Conservation (phyloP, 805 yeast genomes). For the Wickerhamiella sorbophila region DNA sequence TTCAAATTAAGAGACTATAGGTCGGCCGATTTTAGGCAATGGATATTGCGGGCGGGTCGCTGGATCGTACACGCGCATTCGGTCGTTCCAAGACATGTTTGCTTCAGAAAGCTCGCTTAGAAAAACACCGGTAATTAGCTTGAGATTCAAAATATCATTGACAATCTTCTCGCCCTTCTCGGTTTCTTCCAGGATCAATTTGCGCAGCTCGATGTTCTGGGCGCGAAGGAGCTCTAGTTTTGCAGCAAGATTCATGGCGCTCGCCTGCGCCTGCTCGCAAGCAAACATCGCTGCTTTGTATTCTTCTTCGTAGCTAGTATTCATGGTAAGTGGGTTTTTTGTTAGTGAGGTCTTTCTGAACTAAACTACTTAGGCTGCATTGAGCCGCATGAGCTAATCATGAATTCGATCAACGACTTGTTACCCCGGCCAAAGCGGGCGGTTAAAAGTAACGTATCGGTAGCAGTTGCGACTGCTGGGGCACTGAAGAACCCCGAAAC, state of each 20-base stretch:
- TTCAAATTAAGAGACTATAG: no score
- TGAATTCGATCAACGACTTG: constrained; percentile 3
- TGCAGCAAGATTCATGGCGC: no score
- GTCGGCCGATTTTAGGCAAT: background rate
- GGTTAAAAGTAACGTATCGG: background rate
- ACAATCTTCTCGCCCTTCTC: background rate
- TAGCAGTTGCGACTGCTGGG: background rate
- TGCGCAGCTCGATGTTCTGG: background rate
- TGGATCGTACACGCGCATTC: background rate
- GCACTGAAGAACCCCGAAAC: background rate
- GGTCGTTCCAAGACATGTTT: background rate
- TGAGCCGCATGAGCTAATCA: background rate
- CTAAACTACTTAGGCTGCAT: background rate
- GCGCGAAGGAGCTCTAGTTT: background rate
- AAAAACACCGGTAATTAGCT: background rate
- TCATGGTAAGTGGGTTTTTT: background rate
- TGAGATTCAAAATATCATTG: background rate
- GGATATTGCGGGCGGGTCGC: background rate
- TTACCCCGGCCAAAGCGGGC: constrained; percentile 4
- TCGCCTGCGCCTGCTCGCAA: background rate
- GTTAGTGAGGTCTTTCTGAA: no score
- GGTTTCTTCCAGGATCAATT: background rate
- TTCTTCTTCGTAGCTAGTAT: background rate
- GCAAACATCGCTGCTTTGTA: background rate
- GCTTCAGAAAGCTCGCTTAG: background rate